Conservation (phyloP, 805 yeast genomes). For the Candida ponderosae region DNA sequence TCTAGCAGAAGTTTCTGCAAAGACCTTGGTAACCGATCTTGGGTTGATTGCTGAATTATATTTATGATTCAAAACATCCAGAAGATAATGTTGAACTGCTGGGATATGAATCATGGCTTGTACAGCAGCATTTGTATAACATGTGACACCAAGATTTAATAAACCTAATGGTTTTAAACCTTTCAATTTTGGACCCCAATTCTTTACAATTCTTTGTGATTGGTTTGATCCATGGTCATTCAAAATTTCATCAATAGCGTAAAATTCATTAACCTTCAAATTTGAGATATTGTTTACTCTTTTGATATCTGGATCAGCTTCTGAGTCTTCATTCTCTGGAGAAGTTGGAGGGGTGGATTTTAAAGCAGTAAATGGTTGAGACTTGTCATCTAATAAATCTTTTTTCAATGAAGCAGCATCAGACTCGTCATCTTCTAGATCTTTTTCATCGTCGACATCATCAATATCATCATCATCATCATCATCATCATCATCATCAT, state of each 20-base stretch:
- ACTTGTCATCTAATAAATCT: conserved; percentile 18
- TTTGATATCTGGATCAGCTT: conserved; percentile 23
- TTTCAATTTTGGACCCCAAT: conserved; percentile 53
- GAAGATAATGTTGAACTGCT: conserved; percentile 76
- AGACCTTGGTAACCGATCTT: conserved; percentile 53
- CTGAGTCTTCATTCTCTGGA: conserved; percentile 20
- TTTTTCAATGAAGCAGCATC: conserved; percentile 17
- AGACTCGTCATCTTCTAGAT: conserved; percentile 3
- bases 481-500: conserved; percentile 8
- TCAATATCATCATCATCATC: conserved; percentile 8
- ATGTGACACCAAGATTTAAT: conserved; percentile 88
- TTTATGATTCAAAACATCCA: conserved; percentile 52
- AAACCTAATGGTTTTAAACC: conserved; percentile 57
- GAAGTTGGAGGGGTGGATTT: conserved; percentile 22
- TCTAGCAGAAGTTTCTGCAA: conserved; percentile 60
- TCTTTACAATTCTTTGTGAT: conserved; percentile 54
- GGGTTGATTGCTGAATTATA: conserved; percentile 37
- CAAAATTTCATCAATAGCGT: conserved; percentile 46
- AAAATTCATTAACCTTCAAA: conserved; percentile 51
- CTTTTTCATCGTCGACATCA: conserved; percentile 8
- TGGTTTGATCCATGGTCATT: conserved; percentile 60
- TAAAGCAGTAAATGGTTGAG: not conserved
- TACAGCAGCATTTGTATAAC: conserved; percentile 93
- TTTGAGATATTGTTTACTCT: conserved; percentile 21
- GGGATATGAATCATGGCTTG: conserved; percentile 90